Evolutionary conservation across 495 filamentous ascomycete genomes (phyloP).

Genomic region (Daldinia vernicosa): DNA sequence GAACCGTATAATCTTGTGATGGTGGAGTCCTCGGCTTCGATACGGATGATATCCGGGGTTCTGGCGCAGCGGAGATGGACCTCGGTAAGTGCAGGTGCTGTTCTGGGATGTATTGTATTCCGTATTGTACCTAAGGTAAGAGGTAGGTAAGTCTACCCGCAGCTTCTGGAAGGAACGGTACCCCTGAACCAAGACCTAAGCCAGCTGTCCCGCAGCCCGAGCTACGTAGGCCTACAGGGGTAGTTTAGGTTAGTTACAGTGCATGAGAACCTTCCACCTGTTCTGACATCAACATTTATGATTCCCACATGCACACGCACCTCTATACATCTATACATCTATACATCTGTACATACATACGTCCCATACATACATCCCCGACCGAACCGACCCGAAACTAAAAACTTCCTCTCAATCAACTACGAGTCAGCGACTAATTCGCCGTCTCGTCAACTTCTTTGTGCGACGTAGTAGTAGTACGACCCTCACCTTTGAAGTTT

Average conservation of each 20-base stretch:
- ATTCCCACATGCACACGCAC: background rate
- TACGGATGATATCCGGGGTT: constrained; percentile 28
- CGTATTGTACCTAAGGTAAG: too few relatives aligned
- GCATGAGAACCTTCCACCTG: constrained; percentile 6
- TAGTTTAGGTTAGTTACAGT: constrained; percentile 2
- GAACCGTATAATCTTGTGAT: constrained; percentile 24
- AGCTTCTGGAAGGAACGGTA: constrained; percentile 40
- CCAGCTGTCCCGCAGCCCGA: constrained; percentile 18
- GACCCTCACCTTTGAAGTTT: background rate
- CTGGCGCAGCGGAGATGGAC: constrained; percentile 31
- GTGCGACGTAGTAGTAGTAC: constrained; percentile 12
- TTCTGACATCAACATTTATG: constrained; percentile 35
- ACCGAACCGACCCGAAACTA: background rate
- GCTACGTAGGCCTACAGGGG: constrained; percentile 33
- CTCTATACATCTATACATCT: background rate
- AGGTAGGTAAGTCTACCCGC: constrained; percentile 4
- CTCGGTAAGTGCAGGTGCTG: constrained; percentile 34
- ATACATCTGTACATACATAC: too few relatives aligned
- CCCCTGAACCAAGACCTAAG: constrained; percentile 9
- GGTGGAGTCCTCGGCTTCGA: constrained; percentile 33
- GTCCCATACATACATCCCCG: background rate
- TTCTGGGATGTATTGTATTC: constrained; percentile 11
- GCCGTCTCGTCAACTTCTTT: constrained; percentile 10
- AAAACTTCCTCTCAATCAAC: background rate
- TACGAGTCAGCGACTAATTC: constrained; percentile 4